Evolutionary conservation across 495 filamentous ascomycete species (phyloP).

Genomic region (Astrocystis sublimbata): DNA sequence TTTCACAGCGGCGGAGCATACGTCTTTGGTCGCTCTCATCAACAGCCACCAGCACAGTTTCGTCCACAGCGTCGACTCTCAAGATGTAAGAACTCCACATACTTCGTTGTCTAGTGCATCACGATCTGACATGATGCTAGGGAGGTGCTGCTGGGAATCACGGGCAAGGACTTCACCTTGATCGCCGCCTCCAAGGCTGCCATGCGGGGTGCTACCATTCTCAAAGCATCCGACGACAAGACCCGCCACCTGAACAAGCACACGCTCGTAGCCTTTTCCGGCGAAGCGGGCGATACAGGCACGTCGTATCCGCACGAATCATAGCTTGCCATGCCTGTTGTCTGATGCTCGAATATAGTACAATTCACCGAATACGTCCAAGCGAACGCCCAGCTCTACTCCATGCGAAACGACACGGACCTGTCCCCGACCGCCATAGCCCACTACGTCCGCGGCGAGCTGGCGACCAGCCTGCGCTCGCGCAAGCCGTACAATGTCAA

Average conservation of each 20-base stretch:
- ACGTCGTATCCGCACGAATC: slow-evolving; percentile 22
- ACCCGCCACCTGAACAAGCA: slow-evolving; percentile 86
- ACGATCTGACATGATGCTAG: slow-evolving; percentile 44
- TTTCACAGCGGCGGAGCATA: background rate
- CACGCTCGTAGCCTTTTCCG: slow-evolving; percentile 94
- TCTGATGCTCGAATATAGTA: slow-evolving; percentile 59
- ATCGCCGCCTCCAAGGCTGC: slow-evolving; percentile 95
- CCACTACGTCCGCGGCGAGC: slow-evolving; percentile 87
- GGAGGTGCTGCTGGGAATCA: slow-evolving; percentile 98
- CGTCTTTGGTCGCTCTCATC: slow-evolving; percentile 6
- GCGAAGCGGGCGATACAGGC: slow-evolving; percentile 97
- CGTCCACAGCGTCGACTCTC: slow-evolving; percentile 10
- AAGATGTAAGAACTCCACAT: slow-evolving; percentile 35
- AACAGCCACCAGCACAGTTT: background rate
- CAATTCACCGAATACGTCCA: slow-evolving; percentile 99
- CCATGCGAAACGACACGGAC: slow-evolving; percentile 94
- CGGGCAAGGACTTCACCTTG: slow-evolving; percentile 98
- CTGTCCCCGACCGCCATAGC: slow-evolving; percentile 85
- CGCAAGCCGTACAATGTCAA: slow-evolving; percentile 95
- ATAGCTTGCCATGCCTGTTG: slow-evolving; percentile 8
- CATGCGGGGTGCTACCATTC: slow-evolving; percentile 93
- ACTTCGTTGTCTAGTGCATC: background rate
- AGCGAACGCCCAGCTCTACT: slow-evolving; percentile 96
- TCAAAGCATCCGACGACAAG: slow-evolving; percentile 97
- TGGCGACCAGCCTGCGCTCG: slow-evolving; percentile 85